These are phyloP conservation scores for Cystobasidiaceae sp. DNA, from an alignment of 1,284 basidiomycete species.

Conservation along the genomic window DNA sequence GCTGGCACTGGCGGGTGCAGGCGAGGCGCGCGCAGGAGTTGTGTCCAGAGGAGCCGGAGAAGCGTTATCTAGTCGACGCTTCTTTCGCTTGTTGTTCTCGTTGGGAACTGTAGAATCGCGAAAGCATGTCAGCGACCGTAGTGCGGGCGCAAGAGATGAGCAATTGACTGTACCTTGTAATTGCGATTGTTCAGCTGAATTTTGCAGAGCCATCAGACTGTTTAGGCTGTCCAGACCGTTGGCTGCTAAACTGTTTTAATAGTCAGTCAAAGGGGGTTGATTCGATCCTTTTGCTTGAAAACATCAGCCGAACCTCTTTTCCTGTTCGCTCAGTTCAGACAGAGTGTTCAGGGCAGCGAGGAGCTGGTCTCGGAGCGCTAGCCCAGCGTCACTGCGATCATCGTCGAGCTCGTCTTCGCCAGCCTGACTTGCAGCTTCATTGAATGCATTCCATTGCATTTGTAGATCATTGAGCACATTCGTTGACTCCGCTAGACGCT, in stretches of 20 bases:
- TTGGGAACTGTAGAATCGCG: not conserved
- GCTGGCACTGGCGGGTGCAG: constrained; percentile 5
- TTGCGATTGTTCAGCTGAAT: too few species aligned
- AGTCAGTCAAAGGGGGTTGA: not conserved
- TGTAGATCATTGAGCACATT: constrained; percentile 4
- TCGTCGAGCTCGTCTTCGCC: constrained; percentile 3
- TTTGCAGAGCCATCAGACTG: too few species aligned
- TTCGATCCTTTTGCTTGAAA: not conserved
- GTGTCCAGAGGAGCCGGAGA: constrained; percentile 13
- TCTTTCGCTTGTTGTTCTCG: constrained; percentile 24
- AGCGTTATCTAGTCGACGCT: constrained; percentile 16
- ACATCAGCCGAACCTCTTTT: not conserved
- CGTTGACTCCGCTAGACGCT: not conserved
- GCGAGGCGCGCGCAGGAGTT: constrained; percentile 18
- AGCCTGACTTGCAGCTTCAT: not conserved
- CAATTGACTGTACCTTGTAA: not conserved
- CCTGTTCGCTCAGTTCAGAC: constrained; percentile 2
- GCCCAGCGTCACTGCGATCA: not conserved
- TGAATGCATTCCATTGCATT: constrained; percentile 8
- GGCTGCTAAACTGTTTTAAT: not conserved
- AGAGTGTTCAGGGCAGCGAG: constrained; percentile 1
- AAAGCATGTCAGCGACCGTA: too few species aligned
- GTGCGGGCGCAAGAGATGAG: too few species aligned
- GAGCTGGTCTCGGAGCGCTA: constrained; percentile 1
- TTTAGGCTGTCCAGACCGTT: too few species aligned